Evolutionary conservation across 805 yeast genomes (phyloP).

Genomic region (Isabelozyma gotoi): DNA sequence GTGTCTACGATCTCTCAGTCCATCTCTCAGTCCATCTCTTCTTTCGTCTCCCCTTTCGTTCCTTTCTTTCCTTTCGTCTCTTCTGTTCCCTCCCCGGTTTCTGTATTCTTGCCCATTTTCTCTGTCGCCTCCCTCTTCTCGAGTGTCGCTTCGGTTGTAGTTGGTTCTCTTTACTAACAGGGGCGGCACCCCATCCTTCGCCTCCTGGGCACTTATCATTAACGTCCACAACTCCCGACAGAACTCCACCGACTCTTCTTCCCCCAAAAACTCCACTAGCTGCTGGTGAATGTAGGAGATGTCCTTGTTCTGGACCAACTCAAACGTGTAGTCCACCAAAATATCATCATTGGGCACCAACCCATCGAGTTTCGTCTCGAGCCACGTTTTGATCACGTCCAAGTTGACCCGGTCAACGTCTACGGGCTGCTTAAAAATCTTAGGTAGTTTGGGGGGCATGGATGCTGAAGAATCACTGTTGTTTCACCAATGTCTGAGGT

Average conservation of each 20-base stretch:
- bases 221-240: slow-evolving; percentile 46
- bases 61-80: background rate
- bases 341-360: slow-evolving; percentile 54
- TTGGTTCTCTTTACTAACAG: slow-evolving; percentile 27
- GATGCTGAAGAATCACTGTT: background rate
- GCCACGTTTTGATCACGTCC: slow-evolving; percentile 41
- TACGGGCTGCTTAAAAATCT: slow-evolving; percentile 31
- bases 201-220: slow-evolving; percentile 43
- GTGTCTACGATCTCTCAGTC: no score
- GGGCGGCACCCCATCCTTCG: slow-evolving; percentile 46
- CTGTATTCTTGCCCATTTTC: background rate
- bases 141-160: slow-evolving; percentile 22
- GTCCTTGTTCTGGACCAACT: slow-evolving; percentile 32
- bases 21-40: background rate
- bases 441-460: slow-evolving; percentile 21
- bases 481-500: background rate
- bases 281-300: slow-evolving; percentile 44
- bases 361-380: slow-evolving; percentile 27
- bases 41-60: background rate
- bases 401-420: slow-evolving; percentile 39
- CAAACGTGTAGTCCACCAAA: slow-evolving; percentile 43
- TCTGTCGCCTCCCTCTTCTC: background rate
- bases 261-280: slow-evolving; percentile 45
- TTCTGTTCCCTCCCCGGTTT: background rate
- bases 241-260: slow-evolving; percentile 36